A percentile compares a stretch with the other conserved stretches of the same genome.
phyloP scores from a whole-genome alignment of 2,329 filamentous ascomycete genomes.

The Epichloe brachyelytri region DNA sequence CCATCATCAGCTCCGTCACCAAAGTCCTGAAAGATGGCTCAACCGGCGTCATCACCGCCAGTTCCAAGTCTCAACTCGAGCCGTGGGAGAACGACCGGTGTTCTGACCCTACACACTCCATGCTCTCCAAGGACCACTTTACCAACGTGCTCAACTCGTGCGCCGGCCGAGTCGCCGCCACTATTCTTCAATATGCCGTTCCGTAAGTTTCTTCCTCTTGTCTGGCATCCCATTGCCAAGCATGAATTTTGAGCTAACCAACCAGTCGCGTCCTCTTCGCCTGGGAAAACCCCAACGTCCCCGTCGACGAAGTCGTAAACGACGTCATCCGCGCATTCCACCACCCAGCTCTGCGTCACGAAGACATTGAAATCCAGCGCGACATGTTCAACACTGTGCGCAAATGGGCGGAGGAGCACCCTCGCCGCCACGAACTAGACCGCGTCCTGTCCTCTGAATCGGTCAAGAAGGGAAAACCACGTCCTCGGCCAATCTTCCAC shows the following conservation, averaged over 20 bases:
- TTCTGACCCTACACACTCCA: constrained; percentile 69
- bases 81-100: constrained; percentile 66
- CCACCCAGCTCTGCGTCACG: constrained; percentile 72
- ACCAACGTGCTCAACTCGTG: constrained; percentile 67
- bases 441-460: constrained; percentile 68
- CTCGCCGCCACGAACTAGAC: constrained; percentile 56
- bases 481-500: constrained; percentile 28
- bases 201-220: constrained; percentile 39
- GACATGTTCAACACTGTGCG: constrained; percentile 83
- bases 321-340: constrained; percentile 80
- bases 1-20: constrained; percentile 79
- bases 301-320: constrained; percentile 69
- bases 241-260: too few relatives aligned
- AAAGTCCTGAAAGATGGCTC: constrained; percentile 78
- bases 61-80: constrained; percentile 62
- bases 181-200: constrained; percentile 73
- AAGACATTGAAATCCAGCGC: constrained; percentile 63
- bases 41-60: constrained; percentile 53
- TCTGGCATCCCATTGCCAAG: background rate
- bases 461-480: constrained; percentile 77
- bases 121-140: constrained; percentile 77
- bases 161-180: constrained; percentile 59
- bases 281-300: constrained; percentile 77
- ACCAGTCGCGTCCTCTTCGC: constrained; percentile 65
- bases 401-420: constrained; percentile 61